Base-by-base conservation (phyloP, 2,329 filamentous ascomycete genomes). In the Arthrobotrys conoides region DNA sequence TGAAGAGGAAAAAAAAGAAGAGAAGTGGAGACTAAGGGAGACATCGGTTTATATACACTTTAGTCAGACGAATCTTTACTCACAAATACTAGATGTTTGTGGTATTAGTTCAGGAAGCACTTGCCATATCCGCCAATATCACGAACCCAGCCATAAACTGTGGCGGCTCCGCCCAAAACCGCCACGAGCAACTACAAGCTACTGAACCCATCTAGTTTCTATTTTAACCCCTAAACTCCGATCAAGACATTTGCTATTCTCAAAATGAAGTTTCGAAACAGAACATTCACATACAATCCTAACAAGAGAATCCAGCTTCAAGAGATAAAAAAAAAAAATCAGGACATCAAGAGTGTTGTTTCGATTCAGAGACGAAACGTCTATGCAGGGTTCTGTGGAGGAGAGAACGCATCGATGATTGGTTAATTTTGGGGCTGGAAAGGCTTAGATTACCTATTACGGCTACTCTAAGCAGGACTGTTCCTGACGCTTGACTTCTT, bases 11-110 rank as follows among this genome's bases (percentile, higher is more conserved):
- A 69, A 41, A 16, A 20, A 46, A 22, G n/a, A 67, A 53, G 41
- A 68, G 6, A 49, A 57, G 41, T 49, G 24, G 41, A 55, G 33
- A 36, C 22, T 24, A 36, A 61, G 71, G 71, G 22, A 38, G 0
- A 20, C 3, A 41, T 41, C 12, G 38, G 38, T 49, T 75, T 75
- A 68, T 75, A 75, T 75, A 75, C 36, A 44, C 0, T 44, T 44
- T 8, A 0, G 9, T 18, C 0, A 41, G 9, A 5, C 6, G 44
- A 41, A n/a, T 61, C 33, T 61, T 22, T 24, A 3, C 10, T 2
- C 20, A 27, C 9, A 18, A 27, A 27, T 2, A 24, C 6, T n/a
- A 4, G n/a, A 4, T 5, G 3, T 3, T 16, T 10, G 33, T 20
- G 30, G 8, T 27, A 41, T 16, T 41, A 41, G 38, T 41, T 12